Evolutionary conservation across 768 basidiomycete species (phyloP).

Genomic region (Leccinum rimulosum): DNA sequence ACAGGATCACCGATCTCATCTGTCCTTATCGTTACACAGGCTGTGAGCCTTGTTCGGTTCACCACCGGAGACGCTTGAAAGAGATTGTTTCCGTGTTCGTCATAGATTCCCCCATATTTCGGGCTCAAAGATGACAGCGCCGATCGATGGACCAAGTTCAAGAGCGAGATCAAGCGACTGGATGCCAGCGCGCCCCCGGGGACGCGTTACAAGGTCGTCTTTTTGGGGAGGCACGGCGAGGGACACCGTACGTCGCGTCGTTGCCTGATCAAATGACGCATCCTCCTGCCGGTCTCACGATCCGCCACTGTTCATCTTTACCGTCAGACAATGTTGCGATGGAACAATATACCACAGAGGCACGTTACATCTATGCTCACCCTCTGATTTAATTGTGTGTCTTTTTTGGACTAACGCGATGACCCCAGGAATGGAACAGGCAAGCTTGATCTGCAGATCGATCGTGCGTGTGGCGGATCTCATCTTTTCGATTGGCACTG

Average conservation of each 20-base stretch:
- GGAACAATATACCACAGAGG: slow-evolving; percentile 56
- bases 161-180: slow-evolving; percentile 38
- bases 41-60: slow-evolving; percentile 10
- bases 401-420: not conserved
- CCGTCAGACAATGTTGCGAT: slow-evolving; percentile 68
- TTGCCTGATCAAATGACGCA: not conserved
- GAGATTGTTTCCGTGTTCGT: not conserved
- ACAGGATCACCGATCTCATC: slow-evolving; percentile 1
- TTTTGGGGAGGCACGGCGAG: slow-evolving; percentile 69
- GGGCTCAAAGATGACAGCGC: slow-evolving; percentile 54
- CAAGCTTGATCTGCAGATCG: slow-evolving; percentile 27
- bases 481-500: not conserved
- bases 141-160: slow-evolving; percentile 51
- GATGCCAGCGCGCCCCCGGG: slow-evolving; percentile 40
- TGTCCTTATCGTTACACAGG: not conserved
- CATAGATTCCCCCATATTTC: slow-evolving; percentile 54
- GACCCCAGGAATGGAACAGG: slow-evolving; percentile 57
- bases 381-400: not conserved
- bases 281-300: slow-evolving; percentile 30
- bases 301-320: slow-evolving; percentile 44
- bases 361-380: slow-evolving; percentile 9
- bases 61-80: not conserved
- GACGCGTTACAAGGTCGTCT: slow-evolving; percentile 58
- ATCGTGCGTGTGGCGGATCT: not conserved
- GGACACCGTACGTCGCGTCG: slow-evolving; percentile 59